Base-by-base conservation (phyloP, 106 monocot species). In the Xerophyta viscosa region DNA sequence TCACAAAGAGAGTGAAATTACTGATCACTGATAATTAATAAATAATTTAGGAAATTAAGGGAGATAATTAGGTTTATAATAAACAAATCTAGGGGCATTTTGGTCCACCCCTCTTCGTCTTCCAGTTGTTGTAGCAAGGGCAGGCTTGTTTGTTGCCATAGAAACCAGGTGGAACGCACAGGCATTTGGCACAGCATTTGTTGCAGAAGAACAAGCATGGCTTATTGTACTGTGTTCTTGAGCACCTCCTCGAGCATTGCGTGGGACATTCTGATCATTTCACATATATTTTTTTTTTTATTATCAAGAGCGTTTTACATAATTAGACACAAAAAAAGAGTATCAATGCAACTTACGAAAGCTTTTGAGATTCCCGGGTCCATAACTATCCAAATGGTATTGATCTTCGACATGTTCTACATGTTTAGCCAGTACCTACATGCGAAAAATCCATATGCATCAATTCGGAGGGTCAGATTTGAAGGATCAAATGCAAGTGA, bases 91-190 rank as follows among this genome's bases (percentile, higher is more conserved):
- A 76, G 19, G 76, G 76, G 42, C 76, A 76, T 20, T 76, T 76
- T 46, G 76, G 76, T 8, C 69, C 65, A n/a, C 76, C 76, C 27
- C 28, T 17, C 69, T 76, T 64, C 41, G 69, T 76, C 65, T 76
- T 76, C 76, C 76, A 76, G 76, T 70, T 76, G 65, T 70, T 70
- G 76, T 76, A 76, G 76, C 76, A 76, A 4, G 76, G 76, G 49
- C 76, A 76, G 14, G 18, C 48, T 22, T 62, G 36, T 23, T 76
- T 76, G 76, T 70, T 65, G 31, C 69, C 76, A 43, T 69, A 60
- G 48, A 27, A 58, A 9, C 76, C 76, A 9, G 76, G 60, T 1
- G 76, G 76, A 20, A 76, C 76, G 22, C 76, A 76, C 10, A 64
- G 52, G 69, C 76, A 76, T 24, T 29, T 60, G 54, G 48, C 54